A percentile compares a stretch with the other conserved stretches of the same genome.
Evolutionary conservation across 202 grass and related monocot genomes (phyloP).

Genomic region (Digitaria exilis): DNA sequence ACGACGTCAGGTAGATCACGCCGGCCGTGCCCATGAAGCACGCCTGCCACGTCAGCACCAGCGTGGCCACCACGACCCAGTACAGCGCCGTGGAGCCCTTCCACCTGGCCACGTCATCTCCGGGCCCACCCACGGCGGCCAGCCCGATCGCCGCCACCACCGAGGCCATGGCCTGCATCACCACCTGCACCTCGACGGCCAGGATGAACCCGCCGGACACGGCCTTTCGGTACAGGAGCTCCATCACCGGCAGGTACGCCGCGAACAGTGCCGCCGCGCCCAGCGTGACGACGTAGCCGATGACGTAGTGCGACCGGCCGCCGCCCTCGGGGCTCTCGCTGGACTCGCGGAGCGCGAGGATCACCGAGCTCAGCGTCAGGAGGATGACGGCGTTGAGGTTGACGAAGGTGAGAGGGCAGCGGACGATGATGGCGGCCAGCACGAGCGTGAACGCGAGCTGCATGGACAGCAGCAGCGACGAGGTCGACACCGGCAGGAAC

Average conservation of each 20-base stretch:
- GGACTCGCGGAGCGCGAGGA: conserved; percentile 60
- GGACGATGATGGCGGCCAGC: conserved; percentile 60
- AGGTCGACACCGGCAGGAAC: conserved; percentile 68
- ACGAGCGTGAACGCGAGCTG: conserved; percentile 83
- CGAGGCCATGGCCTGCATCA: conserved; percentile 64
- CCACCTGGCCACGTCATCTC: conserved; percentile 46
- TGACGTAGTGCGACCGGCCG: conserved; percentile 39
- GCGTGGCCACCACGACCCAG: conserved; percentile 50
- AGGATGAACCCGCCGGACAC: conserved; percentile 45
- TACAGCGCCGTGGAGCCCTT: conserved; percentile 46
- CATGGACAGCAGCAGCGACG: conserved; percentile 74
- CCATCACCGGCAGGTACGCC: conserved; percentile 64
- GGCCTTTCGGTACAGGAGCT: conserved; percentile 63
- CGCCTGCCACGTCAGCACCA: conserved; percentile 79
- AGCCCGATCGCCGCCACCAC: conserved; percentile 41
- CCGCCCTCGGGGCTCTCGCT: conserved; percentile 37
- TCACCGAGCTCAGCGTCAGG: conserved; percentile 63
- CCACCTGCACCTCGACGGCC: conserved; percentile 75
- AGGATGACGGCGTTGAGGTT: conserved; percentile 81
- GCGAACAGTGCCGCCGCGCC: conserved; percentile 72
- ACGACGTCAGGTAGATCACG: conserved; percentile 73
- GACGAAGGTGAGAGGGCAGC: conserved; percentile 65
- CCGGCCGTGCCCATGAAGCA: conserved; percentile 94
- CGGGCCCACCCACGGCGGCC: conserved; percentile 19
- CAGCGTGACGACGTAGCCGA: conserved; percentile 64